phyloP scores from a whole-genome alignment of 2,329 filamentous ascomycete species.

The Endoconidiophora polonica region DNA sequence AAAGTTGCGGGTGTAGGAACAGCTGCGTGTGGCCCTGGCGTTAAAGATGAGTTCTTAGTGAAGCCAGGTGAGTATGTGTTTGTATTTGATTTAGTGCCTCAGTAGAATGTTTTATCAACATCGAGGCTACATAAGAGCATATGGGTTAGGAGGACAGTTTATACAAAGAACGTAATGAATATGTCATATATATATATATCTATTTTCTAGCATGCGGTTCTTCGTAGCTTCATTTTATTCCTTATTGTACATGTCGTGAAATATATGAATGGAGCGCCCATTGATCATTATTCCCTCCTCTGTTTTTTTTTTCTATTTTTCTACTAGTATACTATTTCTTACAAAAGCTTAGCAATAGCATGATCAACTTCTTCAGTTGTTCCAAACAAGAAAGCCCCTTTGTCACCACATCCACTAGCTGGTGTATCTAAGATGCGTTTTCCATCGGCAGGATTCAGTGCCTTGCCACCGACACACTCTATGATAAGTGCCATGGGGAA shows the following conservation, averaged over 20 bases:
- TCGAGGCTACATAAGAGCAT: too few species aligned
- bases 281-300: too few species aligned
- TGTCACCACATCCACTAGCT: conserved; percentile 30
- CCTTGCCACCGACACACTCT: conserved; percentile 41
- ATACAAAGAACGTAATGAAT: too few species aligned
- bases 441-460: conserved; percentile 32
- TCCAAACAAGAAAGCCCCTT: conserved; percentile 33
- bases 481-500: conserved; percentile 42
- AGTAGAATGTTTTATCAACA: conserved; percentile 14
- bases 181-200: too few species aligned
- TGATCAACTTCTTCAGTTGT: conserved; percentile 30
- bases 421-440: conserved; percentile 24
- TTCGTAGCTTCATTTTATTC: conserved; percentile 15
- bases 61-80: conserved; percentile 24
- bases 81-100: conserved; percentile 22
- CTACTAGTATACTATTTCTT: conserved; percentile 1
- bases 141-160: too few species aligned
- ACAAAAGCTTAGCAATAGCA: conserved; percentile 17
- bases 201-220: too few species aligned
- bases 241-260: neutral
- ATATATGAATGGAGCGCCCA: neutral
- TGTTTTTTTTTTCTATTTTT: too few species aligned
- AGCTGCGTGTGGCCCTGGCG: conserved; percentile 31
- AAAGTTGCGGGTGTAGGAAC: conserved; percentile 33
- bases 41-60: conserved; percentile 28